These are phyloP conservation scores for Mucor circinelloides DNA, from an alignment of 371 early-diverging fungal genomes.

Conservation along the genomic window DNA sequence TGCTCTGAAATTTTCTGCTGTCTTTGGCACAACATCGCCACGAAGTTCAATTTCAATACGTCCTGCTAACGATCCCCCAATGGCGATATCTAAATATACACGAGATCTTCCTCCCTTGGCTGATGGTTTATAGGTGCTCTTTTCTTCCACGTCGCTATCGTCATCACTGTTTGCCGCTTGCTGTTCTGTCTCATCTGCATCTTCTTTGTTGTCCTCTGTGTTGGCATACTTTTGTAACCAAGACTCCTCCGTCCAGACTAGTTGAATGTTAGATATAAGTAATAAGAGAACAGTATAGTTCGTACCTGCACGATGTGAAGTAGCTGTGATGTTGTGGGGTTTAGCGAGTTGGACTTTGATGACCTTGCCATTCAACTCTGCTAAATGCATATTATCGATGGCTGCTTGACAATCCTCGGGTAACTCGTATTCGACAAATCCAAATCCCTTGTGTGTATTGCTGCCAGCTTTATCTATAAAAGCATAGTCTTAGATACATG, in stretches of 20 bases:
- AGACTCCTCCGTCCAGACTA: slow-evolving; percentile 78
- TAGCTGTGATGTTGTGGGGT: slow-evolving; percentile 64
- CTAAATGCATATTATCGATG: slow-evolving; percentile 91
- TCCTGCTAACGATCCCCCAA: slow-evolving; percentile 63
- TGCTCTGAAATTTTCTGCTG: slow-evolving; percentile 57
- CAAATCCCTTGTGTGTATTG: slow-evolving; percentile 88
- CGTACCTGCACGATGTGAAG: slow-evolving; percentile 64
- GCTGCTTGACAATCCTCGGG: slow-evolving; percentile 87
- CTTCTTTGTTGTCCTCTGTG: slow-evolving; percentile 25
- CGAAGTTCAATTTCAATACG: slow-evolving; percentile 78
- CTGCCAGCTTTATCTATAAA: slow-evolving; percentile 26
- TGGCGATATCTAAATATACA: slow-evolving; percentile 58
- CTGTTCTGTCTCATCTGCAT: slow-evolving; percentile 5
- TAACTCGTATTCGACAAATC: slow-evolving; percentile 92
- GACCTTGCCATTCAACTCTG: slow-evolving; percentile 88
- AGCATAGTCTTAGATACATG: background rate
- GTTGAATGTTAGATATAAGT: background rate
- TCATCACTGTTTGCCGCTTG: slow-evolving; percentile 6
- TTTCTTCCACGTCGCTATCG: slow-evolving; percentile 9
- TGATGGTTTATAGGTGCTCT: slow-evolving; percentile 5
- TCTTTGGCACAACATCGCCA: slow-evolving; percentile 78
- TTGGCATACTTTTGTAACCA: slow-evolving; percentile 69
- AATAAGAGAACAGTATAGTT: background rate
- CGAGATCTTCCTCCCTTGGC: slow-evolving; percentile 29
- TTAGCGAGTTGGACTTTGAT: slow-evolving; percentile 88